Base-by-base conservation (phyloP, 805 yeast species). In the Jamesozyma gamospora region DNA sequence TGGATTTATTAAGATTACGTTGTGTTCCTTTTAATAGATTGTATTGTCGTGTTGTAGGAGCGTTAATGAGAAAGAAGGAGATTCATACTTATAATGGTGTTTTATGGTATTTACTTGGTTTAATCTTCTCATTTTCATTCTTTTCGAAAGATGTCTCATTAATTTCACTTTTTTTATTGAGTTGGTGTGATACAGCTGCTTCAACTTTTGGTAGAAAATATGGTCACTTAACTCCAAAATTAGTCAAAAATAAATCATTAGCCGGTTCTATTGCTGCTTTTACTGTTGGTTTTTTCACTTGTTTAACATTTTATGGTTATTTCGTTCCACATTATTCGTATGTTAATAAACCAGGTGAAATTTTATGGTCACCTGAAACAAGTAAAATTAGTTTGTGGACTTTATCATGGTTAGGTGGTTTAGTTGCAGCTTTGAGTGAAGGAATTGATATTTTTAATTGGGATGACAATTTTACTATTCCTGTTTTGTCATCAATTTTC, bases 101-200 rank as follows among this genome's bases (percentile, higher is more conserved):
- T 9, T 71, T 86, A 37, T 92, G 87, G 82, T 92, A 86, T 58
- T 64, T 87, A 29, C 66, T 82, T 1, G 98, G 98, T 4, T 64
- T 86, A 34, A 65, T 76, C 19, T 64, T 85, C 46, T 85, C 87
- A 9, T 83, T 87, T 52, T 45, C 70, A 1, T 60, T 77, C 17
- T 80, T 77, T 51, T 78, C 90, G 12, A 85, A 86, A 62, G 98
- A 92, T 53, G 78, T 92, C 36, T 69, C 80, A 1, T 66, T 88
- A 21, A 70, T 86, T 66, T 70, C 94, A 17, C 77, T 87, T 3
- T 68, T 87, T 47, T 66, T 90, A 37, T 71, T 92, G 46, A 83
- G 96, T 55, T 92, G 97, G 97, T 87, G 95, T 4, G 98, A 92
- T 56, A 86, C 97, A 9, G 90, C 96, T 2, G 98, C 98, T 2